These are phyloP conservation scores for Acanthamoeba royreba DNA, from an alignment of 208 protist species.

Conservation along the genomic window DNA sequence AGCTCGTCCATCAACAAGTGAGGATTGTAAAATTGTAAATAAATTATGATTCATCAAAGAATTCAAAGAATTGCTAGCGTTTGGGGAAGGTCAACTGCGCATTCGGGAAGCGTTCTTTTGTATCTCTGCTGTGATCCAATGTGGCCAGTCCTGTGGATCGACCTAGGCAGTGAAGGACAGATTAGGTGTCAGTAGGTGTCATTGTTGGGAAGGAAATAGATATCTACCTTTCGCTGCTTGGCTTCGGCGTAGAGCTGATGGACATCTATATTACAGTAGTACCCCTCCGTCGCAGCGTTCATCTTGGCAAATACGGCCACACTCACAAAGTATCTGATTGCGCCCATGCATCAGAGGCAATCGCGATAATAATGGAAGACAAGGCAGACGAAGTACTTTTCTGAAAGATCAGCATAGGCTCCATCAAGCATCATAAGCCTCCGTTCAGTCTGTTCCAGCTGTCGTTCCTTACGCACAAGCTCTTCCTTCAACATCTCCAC, in stretches of 20 bases:
- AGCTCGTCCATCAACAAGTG: background rate
- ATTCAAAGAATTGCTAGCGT: too few relatives aligned
- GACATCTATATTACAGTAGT: slow-evolving; percentile 41
- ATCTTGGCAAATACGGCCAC: slow-evolving; percentile 51
- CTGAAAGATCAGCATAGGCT: slow-evolving; percentile 13
- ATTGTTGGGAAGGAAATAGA: background rate
- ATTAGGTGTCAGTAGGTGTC: background rate
- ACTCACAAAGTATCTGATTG: slow-evolving; percentile 44
- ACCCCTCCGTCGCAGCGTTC: slow-evolving; percentile 33
- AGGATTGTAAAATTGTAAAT: too few relatives aligned
- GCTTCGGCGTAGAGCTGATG: slow-evolving; percentile 15
- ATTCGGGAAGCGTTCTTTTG: background rate
- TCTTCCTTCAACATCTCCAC: slow-evolving; percentile 1
- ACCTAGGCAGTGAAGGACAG: background rate
- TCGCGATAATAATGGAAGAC: background rate
- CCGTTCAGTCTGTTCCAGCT: background rate
- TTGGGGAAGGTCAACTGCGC: background rate
- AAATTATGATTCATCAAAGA: too few relatives aligned
- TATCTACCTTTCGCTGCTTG: background rate
- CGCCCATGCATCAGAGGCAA: background rate
- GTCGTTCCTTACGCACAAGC: background rate
- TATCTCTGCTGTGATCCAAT: slow-evolving; percentile 36
- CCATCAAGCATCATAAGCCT: background rate
- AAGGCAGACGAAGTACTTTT: slow-evolving; percentile 15
- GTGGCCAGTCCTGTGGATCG: background rate